phyloP scores from a whole-genome alignment of 148 eudicot species.

The Amaranthus palmeri region DNA sequence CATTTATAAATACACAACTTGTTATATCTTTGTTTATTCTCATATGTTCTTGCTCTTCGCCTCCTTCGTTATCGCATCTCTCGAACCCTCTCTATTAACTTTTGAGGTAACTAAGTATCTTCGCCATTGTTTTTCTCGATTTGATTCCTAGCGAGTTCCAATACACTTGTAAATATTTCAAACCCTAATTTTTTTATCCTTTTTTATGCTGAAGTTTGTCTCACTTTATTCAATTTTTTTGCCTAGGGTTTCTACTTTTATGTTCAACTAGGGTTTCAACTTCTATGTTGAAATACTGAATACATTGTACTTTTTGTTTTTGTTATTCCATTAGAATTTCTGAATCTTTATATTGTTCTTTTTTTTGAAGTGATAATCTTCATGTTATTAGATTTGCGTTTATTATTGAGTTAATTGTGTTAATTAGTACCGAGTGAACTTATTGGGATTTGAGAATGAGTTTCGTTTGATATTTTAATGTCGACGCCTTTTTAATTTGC shows the following conservation, averaged over 20 bases:
- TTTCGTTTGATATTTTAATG: too few relatives aligned
- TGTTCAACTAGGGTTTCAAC: neutral
- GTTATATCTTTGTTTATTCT: too few relatives aligned
- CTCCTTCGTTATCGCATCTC: conserved; percentile 1
- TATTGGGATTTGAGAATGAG: too few relatives aligned
- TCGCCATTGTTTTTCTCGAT: neutral
- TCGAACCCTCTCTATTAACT: neutral
- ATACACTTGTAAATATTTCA: neutral
- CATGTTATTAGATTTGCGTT: neutral
- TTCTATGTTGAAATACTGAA: neutral
- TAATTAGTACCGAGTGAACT: too few relatives aligned
- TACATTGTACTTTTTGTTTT: neutral
- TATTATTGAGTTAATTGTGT: neutral
- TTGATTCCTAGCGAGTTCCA: neutral
- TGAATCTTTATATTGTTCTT: neutral
- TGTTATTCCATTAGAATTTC: neutral
- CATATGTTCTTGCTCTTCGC: neutral
- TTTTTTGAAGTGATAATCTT: neutral
- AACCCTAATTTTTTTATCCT: neutral
- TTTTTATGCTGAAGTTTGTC: neutral
- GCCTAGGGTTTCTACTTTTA: neutral
- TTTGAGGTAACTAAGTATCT: neutral
- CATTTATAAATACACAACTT: too few relatives aligned
- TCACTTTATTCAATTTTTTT: neutral
- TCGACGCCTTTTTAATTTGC: too few relatives aligned